Base-by-base conservation (phyloP, 371 early-diverging fungal species). In the Syncephalastrum racemosum region DNA sequence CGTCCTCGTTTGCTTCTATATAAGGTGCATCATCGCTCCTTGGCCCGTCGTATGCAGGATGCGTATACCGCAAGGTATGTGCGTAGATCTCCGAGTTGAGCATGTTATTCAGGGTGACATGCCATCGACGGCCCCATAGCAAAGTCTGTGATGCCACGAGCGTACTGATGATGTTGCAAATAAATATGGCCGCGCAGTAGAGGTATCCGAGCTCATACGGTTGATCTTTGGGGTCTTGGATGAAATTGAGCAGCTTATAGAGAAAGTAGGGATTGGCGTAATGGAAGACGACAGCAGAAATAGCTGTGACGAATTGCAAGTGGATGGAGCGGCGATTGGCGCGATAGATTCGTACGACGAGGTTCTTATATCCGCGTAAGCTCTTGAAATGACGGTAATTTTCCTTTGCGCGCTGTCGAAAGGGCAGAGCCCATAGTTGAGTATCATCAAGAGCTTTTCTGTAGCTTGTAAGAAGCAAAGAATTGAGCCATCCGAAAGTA, bases 401-500 rank as follows among this genome's bases (percentile, higher is more conserved):
- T 31, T 75, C 76, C 52, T 71, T 58, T 18, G 79, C 73, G 12
- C 79, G 67, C 53, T 71, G 68, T 2, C 63, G 70, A 4, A 65
- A 54, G 4, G 79, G 75, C 16, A 94, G 71, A 13, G 86, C 83
- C 87, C 90, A 92, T 15, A 95, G 58, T 43, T 90, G 86, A 4
- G 68, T 77, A 2, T 76, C 67, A 50, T 74, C 82, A 15, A 91
- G 69, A 1, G 80, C 73, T 46, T 62, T 74, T 63, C 79, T 82
- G 18, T 88, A 90, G 6, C 77, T 71, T 42, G 25, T 40, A 36
- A 67, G 60, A 43, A 93, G 75, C 54, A 95, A 68, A 0, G 87
- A 77, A 54, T 88, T 88, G 62, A 89, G 79, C 94, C 94, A 93
- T 4, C 78, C 75, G 59, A 91, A 91, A n/a, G 85, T 81, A 40